Percentiles rank a stretch among this genome's conserved stretches.
Conservation (phyloP, 371 early-diverging fungal species). For the Mortierella sp. region DNA sequence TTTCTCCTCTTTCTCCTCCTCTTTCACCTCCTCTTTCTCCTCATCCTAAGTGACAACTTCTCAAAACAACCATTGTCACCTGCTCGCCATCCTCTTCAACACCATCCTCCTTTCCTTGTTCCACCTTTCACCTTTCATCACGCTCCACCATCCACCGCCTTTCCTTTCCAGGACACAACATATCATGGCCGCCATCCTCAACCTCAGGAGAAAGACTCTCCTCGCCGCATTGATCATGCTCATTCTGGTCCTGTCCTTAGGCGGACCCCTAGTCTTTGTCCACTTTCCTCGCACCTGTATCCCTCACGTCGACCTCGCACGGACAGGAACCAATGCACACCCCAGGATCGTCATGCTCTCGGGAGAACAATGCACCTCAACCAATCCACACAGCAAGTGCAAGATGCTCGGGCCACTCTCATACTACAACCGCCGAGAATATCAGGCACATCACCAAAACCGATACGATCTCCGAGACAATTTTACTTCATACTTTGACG, state of each 20-base stretch:
- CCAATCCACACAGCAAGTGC: conserved; percentile 25
- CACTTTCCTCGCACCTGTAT: conserved; percentile 40
- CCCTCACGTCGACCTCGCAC: conserved; percentile 18
- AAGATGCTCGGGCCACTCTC: conserved; percentile 17
- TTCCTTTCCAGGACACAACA: neutral
- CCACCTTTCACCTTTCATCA: neutral
- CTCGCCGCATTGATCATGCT: neutral
- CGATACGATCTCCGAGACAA: conserved; percentile 44
- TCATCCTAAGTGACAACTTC: neutral
- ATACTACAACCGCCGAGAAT: conserved; percentile 39
- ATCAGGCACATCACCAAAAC: conserved; percentile 29
- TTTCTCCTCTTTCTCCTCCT: neutral
- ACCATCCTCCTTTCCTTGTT: neutral
- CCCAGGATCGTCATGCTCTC: conserved; percentile 40
- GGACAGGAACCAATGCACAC: conserved; percentile 8
- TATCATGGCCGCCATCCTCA: neutral
- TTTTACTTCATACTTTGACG: conserved; percentile 32
- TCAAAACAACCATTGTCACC: neutral
- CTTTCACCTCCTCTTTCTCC: neutral
- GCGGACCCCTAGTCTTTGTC: conserved; percentile 14
- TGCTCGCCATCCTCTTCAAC: neutral
- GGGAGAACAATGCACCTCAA: conserved; percentile 25
- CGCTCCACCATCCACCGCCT: neutral
- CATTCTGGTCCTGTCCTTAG: neutral
- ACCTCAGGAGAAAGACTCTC: neutral